These are phyloP conservation scores for Seiridium unicorne DNA, from an alignment of 2,329 filamentous ascomycete genomes.

Conservation along the genomic window DNA sequence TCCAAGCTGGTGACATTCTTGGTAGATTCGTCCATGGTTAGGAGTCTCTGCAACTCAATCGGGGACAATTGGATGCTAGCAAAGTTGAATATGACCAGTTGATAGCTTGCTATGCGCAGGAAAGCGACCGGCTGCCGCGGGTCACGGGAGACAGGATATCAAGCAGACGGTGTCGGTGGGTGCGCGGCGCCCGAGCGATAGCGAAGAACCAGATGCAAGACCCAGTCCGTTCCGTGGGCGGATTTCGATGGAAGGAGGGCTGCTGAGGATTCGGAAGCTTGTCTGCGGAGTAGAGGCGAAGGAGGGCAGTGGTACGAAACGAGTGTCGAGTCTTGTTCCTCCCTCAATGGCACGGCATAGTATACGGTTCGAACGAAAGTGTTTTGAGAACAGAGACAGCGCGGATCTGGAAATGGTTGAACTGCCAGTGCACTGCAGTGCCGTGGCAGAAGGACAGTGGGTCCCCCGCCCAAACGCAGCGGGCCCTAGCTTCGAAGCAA, in stretches of 20 bases:
- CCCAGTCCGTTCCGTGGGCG: too few species aligned
- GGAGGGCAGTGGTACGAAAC: neutral
- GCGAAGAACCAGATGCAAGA: too few species aligned
- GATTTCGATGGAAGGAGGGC: too few species aligned
- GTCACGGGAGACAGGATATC: neutral
- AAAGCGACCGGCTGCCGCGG: neutral
- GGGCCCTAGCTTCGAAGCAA: neutral
- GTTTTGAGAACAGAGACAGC: neutral
- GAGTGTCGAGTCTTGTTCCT: neutral
- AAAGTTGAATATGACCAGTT: neutral
- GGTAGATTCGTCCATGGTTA: slow-evolving; percentile 5
- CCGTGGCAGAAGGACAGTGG: neutral
- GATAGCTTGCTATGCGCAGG: neutral
- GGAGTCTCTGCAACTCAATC: neutral
- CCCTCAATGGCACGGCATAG: neutral
- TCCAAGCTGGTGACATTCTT: slow-evolving; percentile 1
- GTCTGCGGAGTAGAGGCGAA: too few species aligned
- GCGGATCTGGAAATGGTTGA: slow-evolving; percentile 5
- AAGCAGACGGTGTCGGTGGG: neutral
- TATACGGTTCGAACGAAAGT: neutral
- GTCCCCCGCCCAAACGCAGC: neutral
- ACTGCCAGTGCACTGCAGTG: neutral
- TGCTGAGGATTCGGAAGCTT: too few species aligned
- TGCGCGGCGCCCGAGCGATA: neutral
- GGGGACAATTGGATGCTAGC: neutral